Evolutionary conservation across 768 basidiomycete genomes (phyloP).

Genomic region (Agaricus blazei): DNA sequence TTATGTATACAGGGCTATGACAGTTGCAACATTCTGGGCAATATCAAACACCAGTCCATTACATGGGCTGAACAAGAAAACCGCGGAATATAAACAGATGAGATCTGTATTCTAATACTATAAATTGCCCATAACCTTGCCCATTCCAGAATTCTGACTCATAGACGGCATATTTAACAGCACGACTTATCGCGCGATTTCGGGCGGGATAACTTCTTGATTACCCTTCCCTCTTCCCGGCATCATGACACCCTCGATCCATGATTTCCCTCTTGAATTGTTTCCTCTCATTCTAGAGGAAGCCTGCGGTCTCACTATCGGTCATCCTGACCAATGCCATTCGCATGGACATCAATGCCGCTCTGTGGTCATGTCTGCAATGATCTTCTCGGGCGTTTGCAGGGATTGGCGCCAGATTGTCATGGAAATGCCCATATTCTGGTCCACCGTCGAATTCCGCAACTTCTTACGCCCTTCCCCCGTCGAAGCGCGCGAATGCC

Average conservation of each 20-base stretch:
- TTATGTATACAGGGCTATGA: no score
- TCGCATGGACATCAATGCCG: neutral
- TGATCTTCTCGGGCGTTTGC: conserved; percentile 1
- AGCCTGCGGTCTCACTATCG: neutral
- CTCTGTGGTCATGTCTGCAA: neutral
- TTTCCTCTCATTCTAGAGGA: neutral
- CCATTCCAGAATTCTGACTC: conserved; percentile 4
- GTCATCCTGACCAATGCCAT: neutral
- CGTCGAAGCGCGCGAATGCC: neutral
- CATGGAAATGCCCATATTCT: neutral
- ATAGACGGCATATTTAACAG: neutral
- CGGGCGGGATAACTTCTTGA: neutral
- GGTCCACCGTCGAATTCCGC: neutral
- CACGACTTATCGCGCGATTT: neutral
- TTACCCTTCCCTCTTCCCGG: neutral
- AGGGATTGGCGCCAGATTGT: conserved; percentile 1
- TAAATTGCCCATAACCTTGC: neutral
- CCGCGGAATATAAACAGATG: no score
- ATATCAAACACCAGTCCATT: no score
- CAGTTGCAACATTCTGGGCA: no score
- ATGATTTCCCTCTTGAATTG: conserved; percentile 1
- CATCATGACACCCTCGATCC: neutral
- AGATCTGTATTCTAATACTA: neutral
- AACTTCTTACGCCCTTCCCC: neutral
- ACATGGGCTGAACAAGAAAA: no score